Conservation (phyloP, 306 rosid genomes). For the Cyamopsis tetragonoloba region DNA sequence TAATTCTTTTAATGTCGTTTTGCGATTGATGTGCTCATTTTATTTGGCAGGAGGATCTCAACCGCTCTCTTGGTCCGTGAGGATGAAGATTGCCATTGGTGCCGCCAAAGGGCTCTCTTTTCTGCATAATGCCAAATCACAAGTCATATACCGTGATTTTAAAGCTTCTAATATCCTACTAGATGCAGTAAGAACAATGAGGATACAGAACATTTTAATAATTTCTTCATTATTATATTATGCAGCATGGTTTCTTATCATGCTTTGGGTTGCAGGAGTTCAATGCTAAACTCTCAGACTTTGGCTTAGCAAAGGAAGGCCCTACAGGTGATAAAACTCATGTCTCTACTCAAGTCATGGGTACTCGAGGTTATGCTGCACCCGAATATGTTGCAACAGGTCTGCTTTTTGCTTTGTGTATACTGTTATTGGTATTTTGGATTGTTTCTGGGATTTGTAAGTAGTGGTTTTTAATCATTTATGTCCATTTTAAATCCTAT, state of each 20-base stretch:
- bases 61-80: conserved; percentile 77
- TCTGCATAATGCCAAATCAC: conserved; percentile 79
- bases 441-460: background rate
- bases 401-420: conserved; percentile 11
- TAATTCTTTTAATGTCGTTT: background rate
- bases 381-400: conserved; percentile 97
- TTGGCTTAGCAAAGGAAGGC: conserved; percentile 84
- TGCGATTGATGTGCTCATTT: conserved; percentile 4
- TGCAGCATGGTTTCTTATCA: conserved; percentile 6
- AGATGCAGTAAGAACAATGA: conserved; percentile 54
- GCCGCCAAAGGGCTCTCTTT: conserved; percentile 85
- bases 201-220: background rate
- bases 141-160: conserved; percentile 88
- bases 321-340: conserved; percentile 97
- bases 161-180: conserved; percentile 84
- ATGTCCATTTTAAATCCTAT: background rate
- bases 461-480: background rate
- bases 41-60: conserved; percentile 73
- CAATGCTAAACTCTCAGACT: conserved; percentile 85
- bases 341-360: conserved; percentile 89
- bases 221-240: background rate
- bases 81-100: conserved; percentile 88
- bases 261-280: conserved; percentile 51
- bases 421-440: conserved; percentile 42
- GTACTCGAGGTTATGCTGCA: conserved; percentile 91